Evolutionary conservation across 768 basidiomycete genomes (phyloP), one percentile per base, ranked within the genome.

Genomic region (Agaricus blazei): DNA sequence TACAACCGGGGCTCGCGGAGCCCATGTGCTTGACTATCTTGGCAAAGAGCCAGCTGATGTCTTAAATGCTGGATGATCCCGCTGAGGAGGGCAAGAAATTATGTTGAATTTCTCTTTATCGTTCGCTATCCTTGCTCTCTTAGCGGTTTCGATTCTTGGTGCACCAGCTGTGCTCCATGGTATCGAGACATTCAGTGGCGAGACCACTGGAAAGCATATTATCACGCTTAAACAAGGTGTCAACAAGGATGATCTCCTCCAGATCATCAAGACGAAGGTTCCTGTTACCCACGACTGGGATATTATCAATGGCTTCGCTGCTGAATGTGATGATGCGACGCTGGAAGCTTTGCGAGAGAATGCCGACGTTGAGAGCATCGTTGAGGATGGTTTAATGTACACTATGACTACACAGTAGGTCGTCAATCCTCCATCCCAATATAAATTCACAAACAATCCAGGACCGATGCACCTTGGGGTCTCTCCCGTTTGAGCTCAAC

Each of bases 391-490:
- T 26, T 54, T 69, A 48, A 65, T 64, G 60, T 54, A 64, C 49
- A 65, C 61, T 28, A 57, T 60, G 42, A 52, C 56, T 24, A 60
- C 55, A 12, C 68, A 67, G 68, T 68, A 48, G 2, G 52, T 48
- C n/a, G 3, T 8, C 11, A 23, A 14, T 6, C 19, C 9, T 49
- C 24, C 6, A 9, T 11, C 11, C 14, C 14, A 11, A 7, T 4
- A 3, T 48, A 15, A n/a, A 19, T 11, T 3, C 19, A 12, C 26
- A 46, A 28, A n/a, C 31, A 14, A 26, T 19, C 27, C 24, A 70
- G 68, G 56, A 64, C 61, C 15, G 62, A 72, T 56, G 70, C 70
- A 1, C 63, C 70, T 14, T 72, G 70, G 71, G 70, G 71, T 15
- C 56, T 72, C 37, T 52, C 62, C 27, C 54, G 71, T 2, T 52